Evolutionary conservation across 2,329 filamentous ascomycete genomes (phyloP).

Genomic region (Volutella citrinella): DNA sequence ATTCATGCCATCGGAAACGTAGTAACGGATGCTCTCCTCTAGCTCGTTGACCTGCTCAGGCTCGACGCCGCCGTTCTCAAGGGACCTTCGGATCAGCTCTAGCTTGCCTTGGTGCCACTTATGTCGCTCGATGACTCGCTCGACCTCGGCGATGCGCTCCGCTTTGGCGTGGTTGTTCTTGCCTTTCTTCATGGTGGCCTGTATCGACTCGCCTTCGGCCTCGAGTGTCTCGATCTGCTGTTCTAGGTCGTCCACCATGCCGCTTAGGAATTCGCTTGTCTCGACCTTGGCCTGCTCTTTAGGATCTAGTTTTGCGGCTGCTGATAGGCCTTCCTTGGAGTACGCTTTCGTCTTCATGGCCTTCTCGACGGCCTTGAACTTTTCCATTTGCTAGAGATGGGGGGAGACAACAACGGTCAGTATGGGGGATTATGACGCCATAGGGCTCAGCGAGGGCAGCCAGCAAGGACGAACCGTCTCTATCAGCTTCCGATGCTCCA

Average conservation of each 20-base stretch:
- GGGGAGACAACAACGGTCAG: constrained; percentile 17
- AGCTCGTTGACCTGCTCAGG: constrained; percentile 82
- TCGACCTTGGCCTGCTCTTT: constrained; percentile 95
- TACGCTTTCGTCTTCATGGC: constrained; percentile 99
- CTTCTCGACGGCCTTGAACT: constrained; percentile 99
- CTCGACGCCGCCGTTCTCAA: constrained; percentile 92
- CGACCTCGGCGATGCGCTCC: constrained; percentile 84
- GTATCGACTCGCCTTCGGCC: constrained; percentile 82
- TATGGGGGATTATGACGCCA: too few relatives aligned
- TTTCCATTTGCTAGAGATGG: constrained; percentile 84
- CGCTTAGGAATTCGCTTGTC: constrained; percentile 78
- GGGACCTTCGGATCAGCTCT: constrained; percentile 81
- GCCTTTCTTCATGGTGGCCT: constrained; percentile 89
- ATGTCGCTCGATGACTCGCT: constrained; percentile 81
- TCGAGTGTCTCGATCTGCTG: constrained; percentile 91
- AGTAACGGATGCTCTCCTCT: constrained; percentile 92
- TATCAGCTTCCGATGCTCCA: constrained; percentile 93
- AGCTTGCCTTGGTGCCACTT: constrained; percentile 96
- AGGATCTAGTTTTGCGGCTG: constrained; percentile 91
- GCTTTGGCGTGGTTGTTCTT: constrained; percentile 83
- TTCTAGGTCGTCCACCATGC: constrained; percentile 88
- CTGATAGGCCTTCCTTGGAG: constrained; percentile 93
- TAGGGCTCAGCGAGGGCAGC: too few relatives aligned
- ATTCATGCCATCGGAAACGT: constrained; percentile 85
- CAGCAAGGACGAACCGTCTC: constrained; percentile 82